These are phyloP conservation scores for Fusarium poae DNA, from an alignment of 2,329 filamentous ascomycete genomes.

Conservation along the genomic window DNA sequence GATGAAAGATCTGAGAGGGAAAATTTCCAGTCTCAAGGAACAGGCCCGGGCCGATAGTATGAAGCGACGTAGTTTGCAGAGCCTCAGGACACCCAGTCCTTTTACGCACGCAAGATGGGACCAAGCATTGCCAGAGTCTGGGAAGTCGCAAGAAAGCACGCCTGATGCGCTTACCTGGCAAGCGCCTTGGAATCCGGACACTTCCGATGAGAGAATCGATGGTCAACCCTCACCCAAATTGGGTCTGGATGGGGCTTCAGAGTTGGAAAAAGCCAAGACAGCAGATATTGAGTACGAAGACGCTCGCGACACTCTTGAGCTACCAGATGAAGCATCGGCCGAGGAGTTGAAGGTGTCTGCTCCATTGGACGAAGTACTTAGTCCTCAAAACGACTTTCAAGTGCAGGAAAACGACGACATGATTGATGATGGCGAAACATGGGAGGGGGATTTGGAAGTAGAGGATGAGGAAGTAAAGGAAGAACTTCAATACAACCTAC, in stretches of 20 bases:
- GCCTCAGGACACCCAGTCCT: slow-evolving; percentile 79
- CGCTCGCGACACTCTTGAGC: slow-evolving; percentile 5
- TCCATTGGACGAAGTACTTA: slow-evolving; percentile 19
- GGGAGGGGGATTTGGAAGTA: slow-evolving; percentile 27
- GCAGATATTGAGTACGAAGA: slow-evolving; percentile 25
- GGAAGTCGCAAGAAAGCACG: slow-evolving; percentile 35
- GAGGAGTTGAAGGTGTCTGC: slow-evolving; percentile 1
- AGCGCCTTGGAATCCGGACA: slow-evolving; percentile 29
- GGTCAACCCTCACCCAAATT: slow-evolving; percentile 4
- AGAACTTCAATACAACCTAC: slow-evolving; percentile 45
- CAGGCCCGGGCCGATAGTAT: slow-evolving; percentile 84
- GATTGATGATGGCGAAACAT: slow-evolving; percentile 50
- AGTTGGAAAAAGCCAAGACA: slow-evolving; percentile 21
- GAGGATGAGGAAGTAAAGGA: slow-evolving; percentile 26
- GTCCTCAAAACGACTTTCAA: slow-evolving; percentile 30
- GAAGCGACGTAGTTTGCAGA: slow-evolving; percentile 81
- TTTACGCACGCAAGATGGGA: slow-evolving; percentile 75
- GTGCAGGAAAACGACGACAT: slow-evolving; percentile 45
- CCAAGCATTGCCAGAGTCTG: slow-evolving; percentile 45
- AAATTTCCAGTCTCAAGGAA: slow-evolving; percentile 83
- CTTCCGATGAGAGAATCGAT: slow-evolving; percentile 28
- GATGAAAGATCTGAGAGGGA: slow-evolving; percentile 86
- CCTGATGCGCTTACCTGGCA: slow-evolving; percentile 40
- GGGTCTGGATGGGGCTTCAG: slow-evolving; percentile 12
- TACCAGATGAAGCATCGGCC: not conserved